Base-by-base conservation (phyloP, 2,329 filamentous ascomycete genomes). In the Ophiocordyceps robertsii region DNA sequence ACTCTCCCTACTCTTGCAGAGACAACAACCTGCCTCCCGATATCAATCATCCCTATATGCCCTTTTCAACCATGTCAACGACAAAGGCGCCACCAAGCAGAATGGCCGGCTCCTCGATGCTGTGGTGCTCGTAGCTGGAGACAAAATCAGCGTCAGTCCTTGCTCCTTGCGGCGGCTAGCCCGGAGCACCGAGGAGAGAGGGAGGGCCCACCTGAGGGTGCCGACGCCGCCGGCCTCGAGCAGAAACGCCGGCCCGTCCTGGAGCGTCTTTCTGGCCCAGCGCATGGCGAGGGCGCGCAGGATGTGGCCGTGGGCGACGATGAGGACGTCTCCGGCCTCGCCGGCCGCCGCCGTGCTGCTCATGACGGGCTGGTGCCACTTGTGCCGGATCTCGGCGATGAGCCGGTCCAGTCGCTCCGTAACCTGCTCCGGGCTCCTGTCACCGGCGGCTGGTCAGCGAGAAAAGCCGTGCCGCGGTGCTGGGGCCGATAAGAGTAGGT, bases 261-360 rank as follows among this genome's bases (percentile, higher is more conserved):
- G 73, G 45, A 95, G 67, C 12, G 75, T 69, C 65, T 83, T 83
- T 0, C 78, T 77, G 0, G 80, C 73, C 89, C 89, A 95, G 29
- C 88, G 73, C 69, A 90, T 85, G 7, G 89, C 88, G 59, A 95
- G 87, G 0, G 86, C 85, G 14, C 89, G 72, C 42, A 95, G 66
- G 44, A 95, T 90, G 64, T 95, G 89, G 0, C 89, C 89, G 57
- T 95, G 89, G 19, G 86, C 89, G 6, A 95, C 86, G 39, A 95
- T 70, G 21, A 75, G 10, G 56, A 67, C 47, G 57, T 66, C 63
- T 12, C 21, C 37, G 37, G 8, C 10, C 8, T 61, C 63, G 19
- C 46, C 53, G 8, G 50, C 46, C 8, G 65, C 57, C 45, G 62
- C 62, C 2, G 13, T 17, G 16, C 33, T 16, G 14, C 33, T 17